Base-by-base conservation (phyloP, 805 yeast genomes). In the Candida odintsovae region DNA sequence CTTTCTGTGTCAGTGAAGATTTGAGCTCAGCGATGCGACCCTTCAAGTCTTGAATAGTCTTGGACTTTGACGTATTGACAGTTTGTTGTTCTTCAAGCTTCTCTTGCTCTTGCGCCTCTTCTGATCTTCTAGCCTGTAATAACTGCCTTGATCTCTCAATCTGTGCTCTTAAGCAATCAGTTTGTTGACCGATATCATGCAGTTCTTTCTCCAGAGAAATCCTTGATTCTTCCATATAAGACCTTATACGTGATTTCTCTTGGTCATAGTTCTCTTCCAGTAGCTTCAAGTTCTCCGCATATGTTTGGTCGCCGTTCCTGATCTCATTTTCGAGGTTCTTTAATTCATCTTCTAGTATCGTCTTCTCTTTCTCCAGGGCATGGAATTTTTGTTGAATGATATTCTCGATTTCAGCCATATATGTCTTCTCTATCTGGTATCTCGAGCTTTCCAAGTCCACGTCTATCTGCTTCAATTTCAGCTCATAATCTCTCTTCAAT, bases 381-480 rank as follows among this genome's bases (percentile, higher is more conserved):
- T 36, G 39, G 20, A 36, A 36, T 44, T 69, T 71, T 15, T 57
- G 57, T 7, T 64, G 54, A 29, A 73, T 65, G 6, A 73, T 49
- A 1, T 55, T 46, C 37, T 76, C 76, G 1, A 78, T 66, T 53
- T 72, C 64, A 0, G 49, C 31, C 18, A 59, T 54, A 46, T 67
- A 70, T 4, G 55, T 66, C 37, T 66, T 64, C 20, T 63, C 64
- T 23, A 68, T 42, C 18, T 65, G 60, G 33, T 65, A 67, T 18
- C 67, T 53, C 22, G 70, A 66, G 31, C 68, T 67, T 16, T 72
- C 71, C 43, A 68, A 60, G 23, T 67, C 67, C 15, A 63, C 59
- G 23, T 62, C 58, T 47, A 64, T 42, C 49, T 66, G 62, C 40
- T 65, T 57, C 35, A 63, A 38, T 45, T 65, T 63, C 21, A 70